Conservation (phyloP, 1,284 basidiomycete genomes). For the Ganoderma resinaceum region DNA sequence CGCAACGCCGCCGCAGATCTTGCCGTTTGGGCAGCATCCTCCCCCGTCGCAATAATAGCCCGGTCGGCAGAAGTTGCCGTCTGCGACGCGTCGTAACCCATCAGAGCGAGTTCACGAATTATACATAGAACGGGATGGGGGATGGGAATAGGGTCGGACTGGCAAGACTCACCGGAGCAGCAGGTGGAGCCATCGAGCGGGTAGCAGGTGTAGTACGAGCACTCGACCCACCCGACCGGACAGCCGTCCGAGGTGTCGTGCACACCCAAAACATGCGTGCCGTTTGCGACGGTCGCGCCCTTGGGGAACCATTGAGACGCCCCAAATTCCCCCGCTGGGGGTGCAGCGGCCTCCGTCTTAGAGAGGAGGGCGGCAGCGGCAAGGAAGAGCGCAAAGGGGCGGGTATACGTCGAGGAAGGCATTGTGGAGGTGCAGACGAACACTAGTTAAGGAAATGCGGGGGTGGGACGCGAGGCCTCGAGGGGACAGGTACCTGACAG, state of each 20-base stretch:
- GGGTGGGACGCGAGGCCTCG: not conserved
- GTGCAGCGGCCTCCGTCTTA: constrained; percentile 1
- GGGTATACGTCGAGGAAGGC: not conserved
- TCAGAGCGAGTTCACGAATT: not conserved
- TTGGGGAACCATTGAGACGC: not conserved
- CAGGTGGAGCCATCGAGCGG: constrained; percentile 29
- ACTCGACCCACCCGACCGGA: constrained; percentile 25
- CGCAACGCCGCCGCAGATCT: constrained; percentile 24
- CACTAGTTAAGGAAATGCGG: not conserved
- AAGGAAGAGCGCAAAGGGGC: not conserved
- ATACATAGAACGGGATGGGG: no score
- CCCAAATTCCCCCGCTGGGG: not conserved
- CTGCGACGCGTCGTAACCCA: constrained; percentile 2
- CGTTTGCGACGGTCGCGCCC: not conserved
- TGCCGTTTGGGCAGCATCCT: constrained; percentile 27
- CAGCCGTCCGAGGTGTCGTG: constrained; percentile 16
- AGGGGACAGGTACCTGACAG: not conserved
- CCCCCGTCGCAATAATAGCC: constrained; percentile 22
- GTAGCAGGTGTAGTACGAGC: constrained; percentile 27
- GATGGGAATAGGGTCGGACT: not conserved
- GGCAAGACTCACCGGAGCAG: constrained; percentile 21
- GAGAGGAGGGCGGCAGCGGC: constrained; percentile 5
- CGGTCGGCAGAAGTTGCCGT: constrained; percentile 25
- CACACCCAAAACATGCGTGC: not conserved
- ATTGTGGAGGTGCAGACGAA: not conserved